Evolutionary conservation across 108 stramenopile species (phyloP).

Genomic region (Cyclotella cryptica): DNA sequence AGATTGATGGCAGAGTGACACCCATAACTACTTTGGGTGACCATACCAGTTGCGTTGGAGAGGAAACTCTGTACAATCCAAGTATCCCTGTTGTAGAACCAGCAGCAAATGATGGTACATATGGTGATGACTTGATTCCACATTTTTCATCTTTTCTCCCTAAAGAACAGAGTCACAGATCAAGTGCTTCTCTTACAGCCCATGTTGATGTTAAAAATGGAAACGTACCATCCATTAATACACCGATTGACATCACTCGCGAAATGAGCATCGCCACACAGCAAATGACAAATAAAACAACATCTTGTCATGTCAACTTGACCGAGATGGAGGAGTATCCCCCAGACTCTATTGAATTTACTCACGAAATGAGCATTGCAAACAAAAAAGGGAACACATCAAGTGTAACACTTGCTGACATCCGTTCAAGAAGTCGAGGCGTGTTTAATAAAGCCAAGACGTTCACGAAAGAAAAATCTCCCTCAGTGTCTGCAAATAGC

Average conservation of each 20-base stretch:
- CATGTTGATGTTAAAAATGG: too few relatives aligned
- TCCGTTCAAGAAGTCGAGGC: too few relatives aligned
- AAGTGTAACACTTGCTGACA: too few relatives aligned
- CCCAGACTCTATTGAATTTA: background rate
- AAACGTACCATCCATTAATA: too few relatives aligned
- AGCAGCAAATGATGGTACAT: background rate
- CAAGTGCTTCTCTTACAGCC: background rate
- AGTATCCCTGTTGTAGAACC: background rate
- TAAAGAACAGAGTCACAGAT: too few relatives aligned
- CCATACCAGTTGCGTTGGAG: background rate
- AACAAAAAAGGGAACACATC: background rate
- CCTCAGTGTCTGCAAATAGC: background rate
- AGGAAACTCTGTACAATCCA: background rate
- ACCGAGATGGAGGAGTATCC: too few relatives aligned
- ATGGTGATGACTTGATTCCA: background rate
- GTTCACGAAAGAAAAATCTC: too few relatives aligned
- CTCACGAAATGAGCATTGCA: background rate
- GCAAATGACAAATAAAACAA: background rate
- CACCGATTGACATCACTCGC: conserved; percentile 5
- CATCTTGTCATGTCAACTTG: too few relatives aligned
- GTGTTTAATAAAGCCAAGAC: too few relatives aligned
- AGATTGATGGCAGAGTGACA: too few relatives aligned
- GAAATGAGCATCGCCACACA: conserved; percentile 13
- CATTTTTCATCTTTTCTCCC: too few relatives aligned
- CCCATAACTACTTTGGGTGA: too few relatives aligned